Percentiles rank a stretch among this genome's conserved stretches.
Conservation (phyloP, 2,329 filamentous ascomycete species). For the Epichloe bromicola region DNA sequence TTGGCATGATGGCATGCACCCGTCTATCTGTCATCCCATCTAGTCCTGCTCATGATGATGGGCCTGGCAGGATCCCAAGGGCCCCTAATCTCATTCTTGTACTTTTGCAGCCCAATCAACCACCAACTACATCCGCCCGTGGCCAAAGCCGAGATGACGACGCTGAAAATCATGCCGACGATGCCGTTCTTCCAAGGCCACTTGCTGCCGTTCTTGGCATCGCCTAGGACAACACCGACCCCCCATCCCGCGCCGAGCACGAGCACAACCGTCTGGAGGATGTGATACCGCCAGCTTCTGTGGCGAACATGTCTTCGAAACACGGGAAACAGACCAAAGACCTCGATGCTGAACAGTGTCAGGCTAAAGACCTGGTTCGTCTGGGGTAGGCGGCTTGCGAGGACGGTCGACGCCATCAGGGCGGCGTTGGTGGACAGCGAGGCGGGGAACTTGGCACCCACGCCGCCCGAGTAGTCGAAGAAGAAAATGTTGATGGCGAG, state of each 20-base stretch:
- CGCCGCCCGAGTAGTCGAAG: constrained; percentile 80
- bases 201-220: constrained; percentile 24
- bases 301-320: constrained; percentile 81
- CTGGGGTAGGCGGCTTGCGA: constrained; percentile 76
- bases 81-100: constrained; percentile 97
- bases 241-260: constrained; percentile 67
- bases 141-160: constrained; percentile 58
- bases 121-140: constrained; percentile 97
- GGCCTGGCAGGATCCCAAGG: constrained; percentile 95
- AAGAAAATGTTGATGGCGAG: constrained; percentile 94
- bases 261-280: constrained; percentile 60
- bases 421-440: constrained; percentile 87
- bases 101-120: constrained; percentile 92
- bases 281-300: constrained; percentile 69
- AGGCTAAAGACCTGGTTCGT: constrained; percentile 92
- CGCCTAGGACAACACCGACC: constrained; percentile 53
- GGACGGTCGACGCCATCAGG: constrained; percentile 88
- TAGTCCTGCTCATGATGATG: constrained; percentile 57
- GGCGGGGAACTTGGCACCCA: constrained; percentile 51
- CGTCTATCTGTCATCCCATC: constrained; percentile 29
- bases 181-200: constrained; percentile 44
- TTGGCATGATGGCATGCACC: too few species aligned
- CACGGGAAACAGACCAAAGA: constrained; percentile 95
- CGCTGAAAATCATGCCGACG: constrained; percentile 63
- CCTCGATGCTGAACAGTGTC: constrained; percentile 91